Base-by-base conservation (phyloP, 164 flowering plant genomes). In the Litsea cubeba region DNA sequence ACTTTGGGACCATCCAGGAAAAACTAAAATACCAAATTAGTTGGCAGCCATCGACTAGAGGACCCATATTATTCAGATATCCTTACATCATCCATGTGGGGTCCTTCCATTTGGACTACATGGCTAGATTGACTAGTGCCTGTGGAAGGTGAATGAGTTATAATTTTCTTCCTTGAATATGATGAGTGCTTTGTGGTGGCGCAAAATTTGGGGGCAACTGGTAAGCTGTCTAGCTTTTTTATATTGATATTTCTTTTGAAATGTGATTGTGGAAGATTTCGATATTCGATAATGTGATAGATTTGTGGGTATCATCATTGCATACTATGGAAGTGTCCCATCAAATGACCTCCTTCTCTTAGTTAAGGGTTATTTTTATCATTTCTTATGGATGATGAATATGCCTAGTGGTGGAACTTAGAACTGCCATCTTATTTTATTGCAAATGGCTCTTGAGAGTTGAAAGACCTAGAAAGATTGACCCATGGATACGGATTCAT, bases 341-440 rank as follows among this genome's bases (percentile, higher is more conserved):
- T 72, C 74, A 32, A 28, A 32, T 26, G 74, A 72, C 74, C 65
- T 25, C 66, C 30, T 12, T 54, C 60, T 5, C 66, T 63, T 63
- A 40, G 46, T 8, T 40, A 40, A 40, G 22, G 12, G 1, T 17
- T 58, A 58, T 58, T 17, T 58, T 17, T 58, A 58, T 58, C 22
- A 58, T 58, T 58, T 58, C 22, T 3, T 58, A n/a, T 15, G 62
- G 5, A 58, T 58, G n/a, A 15, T 58, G 22, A 4, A 15, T 58
- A n/a, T 58, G 22, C 22, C 22, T 17, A 58, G 62, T 17, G 18
- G 22, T 58, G 18, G 62, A 58, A n/a, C 22, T 58, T n/a, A 17
- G 22, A 17, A 3, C 62, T 58, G 18, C 22, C 8, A 58, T 17
- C 62, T 17, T 58, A 58, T 58, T 58, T 58, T n/a, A 58, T 58